Percentiles rank a stretch among this genome's conserved stretches.
These are phyloP conservation scores for Chenopodium formosanum DNA, from an alignment of 148 eudicot genomes.

Conservation along the genomic window DNA sequence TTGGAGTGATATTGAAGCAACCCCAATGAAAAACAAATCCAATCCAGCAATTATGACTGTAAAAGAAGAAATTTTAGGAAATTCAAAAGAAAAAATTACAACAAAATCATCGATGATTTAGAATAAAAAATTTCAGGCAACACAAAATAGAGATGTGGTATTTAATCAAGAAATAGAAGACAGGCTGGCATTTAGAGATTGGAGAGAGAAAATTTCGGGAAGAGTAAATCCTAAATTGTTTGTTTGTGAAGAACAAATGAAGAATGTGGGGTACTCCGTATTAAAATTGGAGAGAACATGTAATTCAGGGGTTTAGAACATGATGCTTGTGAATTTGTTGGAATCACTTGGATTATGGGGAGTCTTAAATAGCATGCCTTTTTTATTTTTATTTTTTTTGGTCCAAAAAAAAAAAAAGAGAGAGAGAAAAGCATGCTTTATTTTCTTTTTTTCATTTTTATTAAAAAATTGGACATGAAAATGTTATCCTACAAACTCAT, in stretches of 20 bases:
- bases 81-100: neutral
- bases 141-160: neutral
- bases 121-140: neutral
- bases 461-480: too few relatives aligned
- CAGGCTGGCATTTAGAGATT: constrained; percentile 17
- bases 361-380: too few relatives aligned
- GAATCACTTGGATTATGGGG: too few relatives aligned
- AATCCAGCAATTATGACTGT: neutral
- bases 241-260: neutral
- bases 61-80: neutral
- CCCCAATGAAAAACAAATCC: constrained; percentile 8
- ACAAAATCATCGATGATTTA: neutral
- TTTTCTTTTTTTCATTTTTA: too few relatives aligned
- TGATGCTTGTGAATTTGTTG: neutral
- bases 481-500: too few relatives aligned
- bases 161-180: neutral
- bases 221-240: neutral
- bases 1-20: neutral
- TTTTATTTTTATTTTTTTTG: too few relatives aligned
- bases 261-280: neutral
- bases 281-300: neutral
- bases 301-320: too few relatives aligned
- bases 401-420: too few relatives aligned
- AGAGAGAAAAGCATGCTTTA: too few relatives aligned
- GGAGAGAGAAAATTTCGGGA: constrained; percentile 9